phyloP scores from a whole-genome alignment of 805 yeast species.

The Wickerhamiella shivajii region DNA sequence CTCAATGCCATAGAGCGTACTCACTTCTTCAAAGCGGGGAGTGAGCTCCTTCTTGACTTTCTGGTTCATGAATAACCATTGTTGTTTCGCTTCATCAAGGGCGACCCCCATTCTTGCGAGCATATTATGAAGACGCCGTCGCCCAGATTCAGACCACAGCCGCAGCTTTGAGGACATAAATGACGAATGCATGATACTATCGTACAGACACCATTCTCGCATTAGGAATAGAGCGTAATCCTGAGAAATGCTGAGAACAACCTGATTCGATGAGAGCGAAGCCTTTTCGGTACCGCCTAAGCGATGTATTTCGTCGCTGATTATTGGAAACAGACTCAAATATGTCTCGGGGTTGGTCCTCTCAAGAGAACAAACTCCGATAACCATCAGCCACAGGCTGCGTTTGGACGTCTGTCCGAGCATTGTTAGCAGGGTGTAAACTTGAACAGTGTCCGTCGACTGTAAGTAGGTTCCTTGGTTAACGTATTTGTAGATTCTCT shows the following conservation, averaged over 20 bases:
- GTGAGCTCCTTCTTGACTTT: slow-evolving; percentile 61
- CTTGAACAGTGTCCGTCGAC: slow-evolving; percentile 61
- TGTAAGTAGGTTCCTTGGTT: slow-evolving; percentile 66
- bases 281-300: slow-evolving; percentile 30
- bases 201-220: slow-evolving; percentile 88
- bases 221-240: slow-evolving; percentile 78
- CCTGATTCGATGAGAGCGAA: slow-evolving; percentile 18
- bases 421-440: slow-evolving; percentile 63
- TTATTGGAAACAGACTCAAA: slow-evolving; percentile 52
- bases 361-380: slow-evolving; percentile 77
- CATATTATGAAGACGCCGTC: slow-evolving; percentile 70
- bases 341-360: slow-evolving; percentile 57
- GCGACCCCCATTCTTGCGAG: slow-evolving; percentile 96
- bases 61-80: slow-evolving; percentile 83
- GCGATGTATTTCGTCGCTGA: slow-evolving; percentile 72
- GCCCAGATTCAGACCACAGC: slow-evolving; percentile 86
- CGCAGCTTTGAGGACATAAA: slow-evolving; percentile 77
- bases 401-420: slow-evolving; percentile 65
- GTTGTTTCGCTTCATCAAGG: slow-evolving; percentile 72
- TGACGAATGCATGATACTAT: slow-evolving; percentile 79
- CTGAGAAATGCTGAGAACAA: slow-evolving; percentile 47
- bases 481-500: slow-evolving; percentile 58
- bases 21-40: slow-evolving; percentile 49
- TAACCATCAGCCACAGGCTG: slow-evolving; percentile 71
- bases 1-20: slow-evolving; percentile 65